These are phyloP conservation scores for Leccinum aurantiacum DNA, from an alignment of 768 basidiomycete genomes.

Conservation along the genomic window DNA sequence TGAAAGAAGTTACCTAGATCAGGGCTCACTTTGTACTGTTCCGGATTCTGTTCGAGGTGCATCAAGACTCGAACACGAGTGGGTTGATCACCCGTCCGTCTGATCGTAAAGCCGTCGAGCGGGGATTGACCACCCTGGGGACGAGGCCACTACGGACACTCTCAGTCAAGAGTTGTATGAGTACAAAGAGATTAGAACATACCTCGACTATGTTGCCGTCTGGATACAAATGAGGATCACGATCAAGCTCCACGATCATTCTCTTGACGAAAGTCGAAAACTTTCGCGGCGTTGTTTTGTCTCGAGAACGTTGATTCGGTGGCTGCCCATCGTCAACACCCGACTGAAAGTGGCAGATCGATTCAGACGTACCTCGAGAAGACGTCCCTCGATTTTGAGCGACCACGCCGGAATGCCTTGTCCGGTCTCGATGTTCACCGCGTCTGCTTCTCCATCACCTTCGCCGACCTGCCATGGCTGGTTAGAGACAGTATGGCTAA, in stretches of 20 bases:
- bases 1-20: constrained; percentile 56
- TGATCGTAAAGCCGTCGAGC: constrained; percentile 85
- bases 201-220: constrained; percentile 93
- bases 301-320: constrained; percentile 61
- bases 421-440: constrained; percentile 71
- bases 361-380: constrained; percentile 64
- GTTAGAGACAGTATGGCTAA: constrained; percentile 84
- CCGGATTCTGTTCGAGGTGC: constrained; percentile 83
- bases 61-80: constrained; percentile 83
- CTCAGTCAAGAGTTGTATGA: not conserved
- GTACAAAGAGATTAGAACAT: constrained; percentile 3
- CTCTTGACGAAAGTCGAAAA: constrained; percentile 85
- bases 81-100: constrained; percentile 74
- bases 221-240: constrained; percentile 75
- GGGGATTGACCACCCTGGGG: constrained; percentile 53
- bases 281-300: constrained; percentile 64
- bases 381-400: constrained; percentile 81
- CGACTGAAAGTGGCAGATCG: not conserved
- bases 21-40: constrained; percentile 76
- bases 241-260: constrained; percentile 84
- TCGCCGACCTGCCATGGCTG: constrained; percentile 80
- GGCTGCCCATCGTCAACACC: constrained; percentile 36
- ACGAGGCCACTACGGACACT: constrained; percentile 56
- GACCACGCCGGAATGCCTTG: constrained; percentile 90
- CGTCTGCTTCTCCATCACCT: constrained; percentile 32